Evolutionary conservation across 2,329 filamentous ascomycete species (phyloP), one percentile per base, ranked within the genome.

Genomic region (Colletotrichum musicola): DNA sequence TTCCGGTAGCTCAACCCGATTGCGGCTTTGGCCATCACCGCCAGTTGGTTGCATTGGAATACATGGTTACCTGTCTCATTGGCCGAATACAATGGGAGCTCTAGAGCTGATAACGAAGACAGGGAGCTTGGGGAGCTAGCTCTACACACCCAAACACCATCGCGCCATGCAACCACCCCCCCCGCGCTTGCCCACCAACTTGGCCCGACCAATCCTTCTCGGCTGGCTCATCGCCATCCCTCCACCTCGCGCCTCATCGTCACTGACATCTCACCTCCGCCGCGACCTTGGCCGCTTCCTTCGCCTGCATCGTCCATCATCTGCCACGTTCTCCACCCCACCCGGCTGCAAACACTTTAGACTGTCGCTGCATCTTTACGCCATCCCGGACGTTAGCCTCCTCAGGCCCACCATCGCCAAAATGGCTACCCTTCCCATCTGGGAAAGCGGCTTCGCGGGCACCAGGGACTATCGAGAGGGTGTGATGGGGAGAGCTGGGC

Each of bases 341-440:
- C 44, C 30, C 22, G 9, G 20, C 61, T 55, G 65, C 61, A 64
- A 54, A 50, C 65, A 60, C 61, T 60, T 54, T 60, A 50, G 61
- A 59, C 50, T 51, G 53, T 64, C 30, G 20, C 50, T 22, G 54
- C 61, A 49, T 20, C 42, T 64, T 40, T 7, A 30, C 49, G 14
- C 54, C 47, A 40, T 46, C n/a, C 51, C 22, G 18, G 44, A 16
- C 44, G 30, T 9, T 51, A 38, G 63, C 35, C 27, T 49, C 63
- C 16, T 47, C 22, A 25, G 22, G 22, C 4, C 42, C 63, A 13
- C 25, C 53, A 53, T 53, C 47, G 53, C 40, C 53, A 50, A 38
- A 20, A 47, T 18, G 44, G 18, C 9, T 47, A 18, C 44, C 16
- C 13, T 42, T 42, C 40, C 40, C 12, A 42, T 42, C 40, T 14